A percentile compares a stretch with the other conserved stretches of the same genome.
phyloP scores from a whole-genome alignment of 2,329 filamentous ascomycete species.

The Calonectria crousiana region DNA sequence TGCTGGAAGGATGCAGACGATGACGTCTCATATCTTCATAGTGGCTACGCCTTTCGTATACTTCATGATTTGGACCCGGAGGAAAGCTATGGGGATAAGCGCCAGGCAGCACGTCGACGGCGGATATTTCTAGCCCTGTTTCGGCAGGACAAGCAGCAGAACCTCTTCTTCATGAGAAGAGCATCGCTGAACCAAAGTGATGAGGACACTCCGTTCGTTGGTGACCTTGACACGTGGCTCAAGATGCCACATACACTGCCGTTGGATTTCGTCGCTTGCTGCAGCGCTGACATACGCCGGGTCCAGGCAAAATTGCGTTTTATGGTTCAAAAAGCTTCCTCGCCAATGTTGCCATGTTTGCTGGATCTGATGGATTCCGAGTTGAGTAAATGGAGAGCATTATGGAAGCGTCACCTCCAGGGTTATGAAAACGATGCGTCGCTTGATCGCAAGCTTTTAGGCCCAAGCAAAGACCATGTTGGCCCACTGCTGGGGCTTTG shows the following conservation, averaged over 20 bases:
- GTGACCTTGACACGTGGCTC: conserved; percentile 21
- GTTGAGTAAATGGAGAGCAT: conserved; percentile 15
- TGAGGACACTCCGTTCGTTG: conserved; percentile 16
- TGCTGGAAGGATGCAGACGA: conserved; percentile 36
- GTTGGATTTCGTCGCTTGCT: conserved; percentile 23
- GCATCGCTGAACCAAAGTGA: conserved; percentile 4
- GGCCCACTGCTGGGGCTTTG: conserved; percentile 25
- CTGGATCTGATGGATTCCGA: conserved; percentile 27
- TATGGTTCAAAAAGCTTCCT: conserved; percentile 16
- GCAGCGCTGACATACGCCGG: conserved; percentile 23
- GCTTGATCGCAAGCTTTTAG: neutral
- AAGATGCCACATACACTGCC: conserved; percentile 22
- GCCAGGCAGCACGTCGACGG: conserved; percentile 5
- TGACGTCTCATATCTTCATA: conserved; percentile 34
- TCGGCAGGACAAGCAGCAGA: conserved; percentile 33
- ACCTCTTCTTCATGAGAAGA: conserved; percentile 31
- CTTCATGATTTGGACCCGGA: conserved; percentile 32
- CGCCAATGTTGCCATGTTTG: conserved; percentile 19
- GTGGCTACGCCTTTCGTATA: conserved; percentile 31
- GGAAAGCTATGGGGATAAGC: conserved; percentile 13
- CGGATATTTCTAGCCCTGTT: conserved; percentile 29
- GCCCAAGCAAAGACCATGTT: conserved; percentile 10
- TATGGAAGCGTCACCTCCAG: conserved; percentile 16
- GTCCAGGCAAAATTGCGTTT: conserved; percentile 12
- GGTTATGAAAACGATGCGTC: neutral